Percentiles rank a stretch among this genome's conserved stretches.
These are phyloP conservation scores for Aspergillus eucalypticola DNA, from an alignment of 2,329 filamentous ascomycete genomes.

Conservation along the genomic window DNA sequence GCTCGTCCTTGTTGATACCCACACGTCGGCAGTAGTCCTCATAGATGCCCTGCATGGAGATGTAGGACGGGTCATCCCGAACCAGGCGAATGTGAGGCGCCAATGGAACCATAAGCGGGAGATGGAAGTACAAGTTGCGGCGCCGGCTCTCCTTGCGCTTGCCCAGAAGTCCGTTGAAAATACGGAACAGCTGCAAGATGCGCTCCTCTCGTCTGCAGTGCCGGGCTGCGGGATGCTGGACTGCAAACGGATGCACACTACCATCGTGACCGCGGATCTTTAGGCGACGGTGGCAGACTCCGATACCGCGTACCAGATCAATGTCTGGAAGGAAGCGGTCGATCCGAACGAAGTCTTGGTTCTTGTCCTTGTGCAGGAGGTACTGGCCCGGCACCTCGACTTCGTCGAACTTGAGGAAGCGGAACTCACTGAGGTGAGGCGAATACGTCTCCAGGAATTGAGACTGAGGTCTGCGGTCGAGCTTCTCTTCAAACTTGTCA, in stretches of 20 bases:
- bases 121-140: constrained; percentile 91
- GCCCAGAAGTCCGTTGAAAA: constrained; percentile 87
- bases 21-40: constrained; percentile 92
- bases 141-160: constrained; percentile 95
- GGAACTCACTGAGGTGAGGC: constrained; percentile 90
- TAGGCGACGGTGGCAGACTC: constrained; percentile 85
- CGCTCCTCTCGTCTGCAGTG: constrained; percentile 93
- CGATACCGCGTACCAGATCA: constrained; percentile 85
- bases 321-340: constrained; percentile 95
- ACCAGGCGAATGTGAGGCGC: constrained; percentile 94
- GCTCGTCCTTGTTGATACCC: constrained; percentile 89
- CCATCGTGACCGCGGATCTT: constrained; percentile 98
- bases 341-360: constrained; percentile 96
- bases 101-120: constrained; percentile 92
- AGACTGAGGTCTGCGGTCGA: constrained; percentile 76
- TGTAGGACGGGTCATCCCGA: constrained; percentile 91
- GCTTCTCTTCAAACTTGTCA: constrained; percentile 96
- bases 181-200: constrained; percentile 92
- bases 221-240: constrained; percentile 90
- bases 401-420: constrained; percentile 97
- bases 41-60: constrained; percentile 90
- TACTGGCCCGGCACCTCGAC: constrained; percentile 98
- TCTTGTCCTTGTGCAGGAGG: constrained; percentile 96
- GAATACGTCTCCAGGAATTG: constrained; percentile 82
- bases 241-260: constrained; percentile 92